phyloP scores from a whole-genome alignment of 2,329 filamentous ascomycete species.

The Fusarium zealandicum region DNA sequence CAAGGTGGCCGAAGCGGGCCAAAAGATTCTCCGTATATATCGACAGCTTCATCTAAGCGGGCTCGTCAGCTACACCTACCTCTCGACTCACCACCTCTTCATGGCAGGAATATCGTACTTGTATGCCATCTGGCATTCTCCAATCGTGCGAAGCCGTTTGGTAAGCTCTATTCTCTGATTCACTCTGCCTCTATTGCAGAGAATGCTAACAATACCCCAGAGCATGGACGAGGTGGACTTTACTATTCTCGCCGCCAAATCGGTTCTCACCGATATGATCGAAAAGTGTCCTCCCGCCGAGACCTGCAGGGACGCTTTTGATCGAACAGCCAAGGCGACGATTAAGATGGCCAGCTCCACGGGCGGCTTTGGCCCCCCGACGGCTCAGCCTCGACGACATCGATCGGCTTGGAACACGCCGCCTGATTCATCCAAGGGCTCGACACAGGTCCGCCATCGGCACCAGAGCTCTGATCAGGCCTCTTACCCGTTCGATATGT shows the following conservation, averaged over 20 bases:
- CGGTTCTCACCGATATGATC: constrained; percentile 88
- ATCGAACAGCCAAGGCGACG: constrained; percentile 92
- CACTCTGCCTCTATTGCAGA: background rate
- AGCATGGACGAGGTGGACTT: constrained; percentile 98
- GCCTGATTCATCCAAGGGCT: constrained; percentile 37
- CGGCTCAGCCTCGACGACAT: constrained; percentile 40
- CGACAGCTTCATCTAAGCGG: constrained; percentile 86
- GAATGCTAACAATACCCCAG: constrained; percentile 45
- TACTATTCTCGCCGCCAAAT: constrained; percentile 90
- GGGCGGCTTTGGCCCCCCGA: constrained; percentile 72
- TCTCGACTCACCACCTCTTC: constrained; percentile 95
- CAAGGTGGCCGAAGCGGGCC: constrained; percentile 93
- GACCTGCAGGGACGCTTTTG: constrained; percentile 92
- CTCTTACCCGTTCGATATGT: constrained; percentile 47
- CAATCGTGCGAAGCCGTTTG: constrained; percentile 82
- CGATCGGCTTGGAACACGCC: constrained; percentile 44
- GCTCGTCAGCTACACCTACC: constrained; percentile 93
- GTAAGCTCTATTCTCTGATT: constrained; percentile 59
- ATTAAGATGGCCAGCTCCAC: constrained; percentile 93
- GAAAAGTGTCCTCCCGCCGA: constrained; percentile 95
- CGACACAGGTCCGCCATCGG: constrained; percentile 37
- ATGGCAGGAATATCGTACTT: constrained; percentile 97
- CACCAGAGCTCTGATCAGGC: constrained; percentile 44
- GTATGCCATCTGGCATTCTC: constrained; percentile 97
- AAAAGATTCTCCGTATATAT: constrained; percentile 90